Evolutionary conservation across 1,284 basidiomycete species (phyloP).

Genomic region (Fomes fomentarius): DNA sequence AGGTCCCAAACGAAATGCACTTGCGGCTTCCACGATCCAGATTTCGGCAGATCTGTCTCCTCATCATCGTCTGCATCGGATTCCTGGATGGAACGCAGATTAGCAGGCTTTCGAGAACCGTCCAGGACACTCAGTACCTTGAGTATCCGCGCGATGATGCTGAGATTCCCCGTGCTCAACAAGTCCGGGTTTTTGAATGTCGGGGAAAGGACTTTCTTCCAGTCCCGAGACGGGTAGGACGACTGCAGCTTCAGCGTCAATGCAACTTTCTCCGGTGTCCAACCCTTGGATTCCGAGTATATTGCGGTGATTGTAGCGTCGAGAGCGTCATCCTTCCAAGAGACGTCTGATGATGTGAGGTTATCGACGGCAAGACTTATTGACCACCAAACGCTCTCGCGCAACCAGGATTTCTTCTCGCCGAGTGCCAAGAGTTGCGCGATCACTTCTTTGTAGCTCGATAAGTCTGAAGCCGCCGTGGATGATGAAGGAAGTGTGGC

Average conservation of each 20-base stretch:
- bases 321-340: conserved; percentile 77
- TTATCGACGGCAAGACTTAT: conserved; percentile 67
- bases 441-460: conserved; percentile 68
- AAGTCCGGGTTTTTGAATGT: conserved; percentile 77
- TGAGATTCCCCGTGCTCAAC: conserved; percentile 73
- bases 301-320: conserved; percentile 54
- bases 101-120: conserved; percentile 1
- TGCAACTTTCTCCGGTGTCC: conserved; percentile 91
- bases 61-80: conserved; percentile 60
- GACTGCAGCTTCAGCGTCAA: conserved; percentile 74
- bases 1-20: conserved; percentile 92
- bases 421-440: conserved; percentile 72
- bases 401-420: conserved; percentile 88
- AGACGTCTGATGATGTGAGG: conserved; percentile 57
- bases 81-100: conserved; percentile 45
- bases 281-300: conserved; percentile 57
- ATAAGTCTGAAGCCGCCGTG: conserved; percentile 55
- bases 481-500: conserved; percentile 54
- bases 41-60: conserved; percentile 42
- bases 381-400: conserved; percentile 92
- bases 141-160: conserved; percentile 75
- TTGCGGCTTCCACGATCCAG: conserved; percentile 86
- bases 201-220: conserved; percentile 71
- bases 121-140: conserved; percentile 53
- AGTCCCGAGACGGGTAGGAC: conserved; percentile 62